phyloP scores from a whole-genome alignment of 1,284 basidiomycete species.

The Sporisorium iseilematis-ciliati region DNA sequence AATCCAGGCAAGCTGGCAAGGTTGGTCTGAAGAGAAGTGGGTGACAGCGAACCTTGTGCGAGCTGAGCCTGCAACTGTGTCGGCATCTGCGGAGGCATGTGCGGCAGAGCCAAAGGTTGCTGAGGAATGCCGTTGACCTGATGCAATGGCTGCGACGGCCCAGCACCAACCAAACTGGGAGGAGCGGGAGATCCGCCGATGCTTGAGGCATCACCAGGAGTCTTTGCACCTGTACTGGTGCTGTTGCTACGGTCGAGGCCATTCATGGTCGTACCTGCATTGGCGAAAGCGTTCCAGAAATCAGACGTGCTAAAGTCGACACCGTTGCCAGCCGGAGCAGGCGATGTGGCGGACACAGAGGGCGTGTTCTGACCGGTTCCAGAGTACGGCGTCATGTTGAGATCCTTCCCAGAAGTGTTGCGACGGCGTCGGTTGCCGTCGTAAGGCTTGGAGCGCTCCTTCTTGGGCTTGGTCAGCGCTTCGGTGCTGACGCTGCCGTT shows the following conservation, averaged over 20 bases:
- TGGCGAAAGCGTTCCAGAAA: conserved; percentile 57
- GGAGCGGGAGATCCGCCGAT: conserved; percentile 36
- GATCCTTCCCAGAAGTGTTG: conserved; percentile 47
- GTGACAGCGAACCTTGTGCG: conserved; percentile 60
- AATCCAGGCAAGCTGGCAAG: conserved; percentile 63
- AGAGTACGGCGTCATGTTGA: conserved; percentile 53
- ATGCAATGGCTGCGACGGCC: conserved; percentile 17
- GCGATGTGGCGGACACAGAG: conserved; percentile 26
- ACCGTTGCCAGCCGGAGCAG: conserved; percentile 18
- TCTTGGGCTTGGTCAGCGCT: conserved; percentile 27
- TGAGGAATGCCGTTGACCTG: conserved; percentile 21
- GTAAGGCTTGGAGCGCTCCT: conserved; percentile 63
- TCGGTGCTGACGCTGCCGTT: conserved; percentile 30
- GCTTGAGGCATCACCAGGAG: conserved; percentile 46
- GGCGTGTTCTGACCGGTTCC: conserved; percentile 52
- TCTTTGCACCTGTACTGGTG: conserved; percentile 47
- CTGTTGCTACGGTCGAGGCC: conserved; percentile 48
- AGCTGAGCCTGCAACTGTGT: conserved; percentile 50
- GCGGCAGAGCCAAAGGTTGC: conserved; percentile 20
- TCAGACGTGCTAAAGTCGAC: conserved; percentile 47
- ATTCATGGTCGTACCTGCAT: conserved; percentile 34
- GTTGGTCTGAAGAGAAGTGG: conserved; percentile 54
- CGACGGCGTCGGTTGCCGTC: conserved; percentile 52
- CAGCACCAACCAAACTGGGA: conserved; percentile 11
- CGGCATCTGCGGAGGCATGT: conserved; percentile 43